phyloP scores from a whole-genome alignment of 495 filamentous ascomycete genomes.

The Aeminium ludgeri region DNA sequence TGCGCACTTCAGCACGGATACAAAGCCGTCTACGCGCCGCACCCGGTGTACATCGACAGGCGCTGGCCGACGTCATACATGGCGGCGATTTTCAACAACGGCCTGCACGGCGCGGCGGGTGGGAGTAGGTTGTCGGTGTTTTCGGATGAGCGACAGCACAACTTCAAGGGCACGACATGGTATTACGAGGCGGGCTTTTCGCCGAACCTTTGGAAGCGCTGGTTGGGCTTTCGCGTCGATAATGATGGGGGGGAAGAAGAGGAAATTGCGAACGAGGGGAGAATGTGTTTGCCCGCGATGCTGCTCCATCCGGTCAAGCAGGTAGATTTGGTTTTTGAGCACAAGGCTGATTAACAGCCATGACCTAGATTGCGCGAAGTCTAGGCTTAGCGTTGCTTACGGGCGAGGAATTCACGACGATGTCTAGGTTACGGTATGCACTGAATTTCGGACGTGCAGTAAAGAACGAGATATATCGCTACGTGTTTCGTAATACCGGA shows the following conservation, averaged over 20 bases:
- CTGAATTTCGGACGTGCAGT: too few relatives aligned
- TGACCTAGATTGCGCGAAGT: too few relatives aligned
- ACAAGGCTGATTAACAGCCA: conserved; percentile 5
- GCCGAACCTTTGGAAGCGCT: conserved; percentile 66
- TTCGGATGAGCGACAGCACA: conserved; percentile 66
- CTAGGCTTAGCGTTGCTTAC: too few relatives aligned
- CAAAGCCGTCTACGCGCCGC: conserved; percentile 88
- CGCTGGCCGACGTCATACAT: conserved; percentile 71
- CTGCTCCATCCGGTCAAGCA: conserved; percentile 86
- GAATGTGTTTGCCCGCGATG: conserved; percentile 32
- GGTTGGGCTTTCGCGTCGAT: conserved; percentile 72
- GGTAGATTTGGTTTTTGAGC: conserved; percentile 59
- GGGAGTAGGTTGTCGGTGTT: conserved; percentile 62
- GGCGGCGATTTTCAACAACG: conserved; percentile 68
- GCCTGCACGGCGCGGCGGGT: conserved; percentile 60
- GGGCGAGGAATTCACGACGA: too few relatives aligned
- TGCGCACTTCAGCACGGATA: conserved; percentile 80
- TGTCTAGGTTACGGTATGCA: too few relatives aligned
- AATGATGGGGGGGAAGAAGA: conserved; percentile 74
- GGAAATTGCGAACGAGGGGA: conserved; percentile 42
- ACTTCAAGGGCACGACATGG: conserved; percentile 78
- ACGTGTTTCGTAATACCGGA: too few relatives aligned
- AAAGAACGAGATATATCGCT: too few relatives aligned
- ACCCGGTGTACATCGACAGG: conserved; percentile 81
- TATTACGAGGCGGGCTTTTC: conserved; percentile 85